phyloP scores from a whole-genome alignment of 1,139 yeast species.

The Lodderomyces elongisporus region DNA sequence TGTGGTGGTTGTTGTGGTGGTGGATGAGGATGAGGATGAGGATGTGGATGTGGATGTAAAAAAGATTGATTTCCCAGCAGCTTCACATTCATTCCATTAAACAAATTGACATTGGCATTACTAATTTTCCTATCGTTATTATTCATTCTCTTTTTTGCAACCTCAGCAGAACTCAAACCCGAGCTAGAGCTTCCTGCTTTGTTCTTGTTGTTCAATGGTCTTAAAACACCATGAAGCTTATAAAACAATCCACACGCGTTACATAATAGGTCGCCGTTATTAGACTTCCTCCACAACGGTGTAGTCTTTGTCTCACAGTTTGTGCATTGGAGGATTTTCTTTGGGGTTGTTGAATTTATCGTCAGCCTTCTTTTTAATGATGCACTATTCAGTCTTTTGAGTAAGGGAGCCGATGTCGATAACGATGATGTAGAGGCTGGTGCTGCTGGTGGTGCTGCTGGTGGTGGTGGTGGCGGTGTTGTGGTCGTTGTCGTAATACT shows the following conservation, averaged over 20 bases:
- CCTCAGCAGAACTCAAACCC: too few relatives aligned
- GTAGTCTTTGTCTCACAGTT: slow-evolving; percentile 45
- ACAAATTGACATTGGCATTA: slow-evolving; percentile 3
- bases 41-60: too few relatives aligned
- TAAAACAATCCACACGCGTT: slow-evolving; percentile 47
- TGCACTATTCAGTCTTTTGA: neutral
- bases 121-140: slow-evolving; percentile 3
- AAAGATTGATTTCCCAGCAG: too few relatives aligned
- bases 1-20: too few relatives aligned
- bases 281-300: slow-evolving; percentile 45
- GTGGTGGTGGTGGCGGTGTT: too few relatives aligned
- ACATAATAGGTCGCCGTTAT: slow-evolving; percentile 40
- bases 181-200: too few relatives aligned
- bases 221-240: slow-evolving; percentile 41
- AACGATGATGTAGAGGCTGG: neutral
- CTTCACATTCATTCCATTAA: slow-evolving; percentile 1
- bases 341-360: slow-evolving; percentile 6
- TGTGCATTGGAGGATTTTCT: slow-evolving; percentile 35
- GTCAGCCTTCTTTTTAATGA: neutral
- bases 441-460: too few relatives aligned
- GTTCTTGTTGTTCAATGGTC: slow-evolving; percentile 28
- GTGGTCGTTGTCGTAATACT: slow-evolving; percentile 12
- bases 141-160: neutral
- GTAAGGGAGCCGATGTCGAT: neutral
- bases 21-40: too few relatives aligned